Base-by-base conservation (phyloP, 2,329 filamentous ascomycete species). In the Colletotrichum liaoningense region DNA sequence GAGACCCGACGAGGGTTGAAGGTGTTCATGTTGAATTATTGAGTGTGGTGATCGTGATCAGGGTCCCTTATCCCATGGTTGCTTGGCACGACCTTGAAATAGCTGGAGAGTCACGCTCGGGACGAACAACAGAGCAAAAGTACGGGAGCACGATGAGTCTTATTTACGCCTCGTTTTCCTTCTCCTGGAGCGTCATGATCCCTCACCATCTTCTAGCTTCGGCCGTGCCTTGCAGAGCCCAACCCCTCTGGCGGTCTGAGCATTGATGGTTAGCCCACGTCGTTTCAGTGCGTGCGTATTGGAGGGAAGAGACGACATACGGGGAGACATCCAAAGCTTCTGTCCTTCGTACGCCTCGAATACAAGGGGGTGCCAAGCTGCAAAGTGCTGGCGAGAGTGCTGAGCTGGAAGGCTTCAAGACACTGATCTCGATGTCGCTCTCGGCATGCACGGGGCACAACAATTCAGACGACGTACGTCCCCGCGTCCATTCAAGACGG, bases 221-320 rank as follows among this genome's bases (percentile, higher is more conserved):
- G 46, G 6, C 56, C 28, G 30, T 28, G n/a, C 35, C n/a, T 54
- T 38, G 42, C 42, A 46, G 28, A 66, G 71, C 71, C 60, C 38
- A 52, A 60, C 49, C 71, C 71, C 56, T 71, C 35, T 38, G n/a
- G 62, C 63, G 67, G 71, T 57, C 71, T 65, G 71, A 73, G 71
- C 71, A 73, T 64, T 12, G 56, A 60, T 42, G 49, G 62, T 57
- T 66, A 30, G 60, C 71, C 19, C 35, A 49, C 24, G 28, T 66
- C 67, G 71, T 73, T 73, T 73, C 71, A 73, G 71, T 70, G 67
- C 71, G 71, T 73, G 71, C 67, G 71, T 69, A 60, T 56, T 56
- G 28, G n/a, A 8, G 26, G n/a, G 30, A 16, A 14, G 64, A 63
- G 67, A 73, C 67, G 55, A 73, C 33, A 62, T 35, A 42, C 55